Percentiles rank a stretch among this genome's conserved stretches.
Conservation (phyloP, 2,329 filamentous ascomycete genomes). For the Trichophyton schoenleinii region DNA sequence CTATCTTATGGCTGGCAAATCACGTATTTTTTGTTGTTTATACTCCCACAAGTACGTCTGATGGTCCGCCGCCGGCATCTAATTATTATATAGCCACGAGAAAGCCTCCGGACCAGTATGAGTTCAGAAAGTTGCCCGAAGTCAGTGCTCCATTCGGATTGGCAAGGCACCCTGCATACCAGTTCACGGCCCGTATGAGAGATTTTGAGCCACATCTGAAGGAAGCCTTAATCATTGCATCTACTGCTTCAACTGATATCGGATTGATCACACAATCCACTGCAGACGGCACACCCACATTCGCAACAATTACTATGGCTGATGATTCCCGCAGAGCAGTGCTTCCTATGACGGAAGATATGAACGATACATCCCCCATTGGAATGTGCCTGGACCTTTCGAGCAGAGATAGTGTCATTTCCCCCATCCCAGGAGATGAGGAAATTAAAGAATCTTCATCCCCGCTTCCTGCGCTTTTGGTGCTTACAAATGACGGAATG, state of each 20-base stretch:
- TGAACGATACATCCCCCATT: constrained; percentile 62
- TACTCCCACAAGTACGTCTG: constrained; percentile 47
- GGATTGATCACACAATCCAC: constrained; percentile 64
- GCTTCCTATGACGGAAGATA: constrained; percentile 54
- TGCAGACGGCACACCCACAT: constrained; percentile 50
- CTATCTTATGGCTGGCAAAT: constrained; percentile 79
- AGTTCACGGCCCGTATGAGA: constrained; percentile 63
- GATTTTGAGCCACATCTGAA: constrained; percentile 69
- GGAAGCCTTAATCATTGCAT: constrained; percentile 70
- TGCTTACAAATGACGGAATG: constrained; percentile 79
- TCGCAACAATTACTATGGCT: constrained; percentile 58
- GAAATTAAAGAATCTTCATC: constrained; percentile 67
- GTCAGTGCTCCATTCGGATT: constrained; percentile 61
- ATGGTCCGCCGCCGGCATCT: constrained; percentile 47
- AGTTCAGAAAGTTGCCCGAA: constrained; percentile 61
- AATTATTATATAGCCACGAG: constrained; percentile 70
- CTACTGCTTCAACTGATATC: constrained; percentile 66
- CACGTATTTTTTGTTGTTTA: constrained; percentile 71
- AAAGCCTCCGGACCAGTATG: constrained; percentile 41
- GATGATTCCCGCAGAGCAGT: constrained; percentile 65
- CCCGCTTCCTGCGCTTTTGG: constrained; percentile 71
- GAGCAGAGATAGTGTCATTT: constrained; percentile 60
- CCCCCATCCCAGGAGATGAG: constrained; percentile 65
- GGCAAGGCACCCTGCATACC: constrained; percentile 55
- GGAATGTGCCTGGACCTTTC: constrained; percentile 78